Conservation (phyloP, 2,329 filamentous ascomycete genomes). For the Helicocarpus griseus region DNA sequence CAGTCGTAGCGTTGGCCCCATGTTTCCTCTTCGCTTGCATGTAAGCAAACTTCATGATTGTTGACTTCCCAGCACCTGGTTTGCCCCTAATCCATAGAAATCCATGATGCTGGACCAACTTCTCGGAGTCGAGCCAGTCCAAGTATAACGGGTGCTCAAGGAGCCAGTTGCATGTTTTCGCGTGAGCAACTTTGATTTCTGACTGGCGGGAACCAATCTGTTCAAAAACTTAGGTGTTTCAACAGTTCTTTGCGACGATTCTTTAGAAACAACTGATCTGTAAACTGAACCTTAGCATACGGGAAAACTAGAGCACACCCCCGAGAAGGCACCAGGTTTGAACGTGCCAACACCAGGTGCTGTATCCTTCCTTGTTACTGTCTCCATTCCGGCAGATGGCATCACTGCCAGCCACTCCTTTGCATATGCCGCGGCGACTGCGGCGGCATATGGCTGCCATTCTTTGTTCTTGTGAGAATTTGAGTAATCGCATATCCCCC, state of each 20-base stretch:
- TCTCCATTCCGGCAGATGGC: neutral
- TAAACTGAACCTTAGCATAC: too few relatives aligned
- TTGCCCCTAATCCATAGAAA: constrained; percentile 34
- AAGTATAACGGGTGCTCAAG: constrained; percentile 25
- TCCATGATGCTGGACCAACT: constrained; percentile 17
- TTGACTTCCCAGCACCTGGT: constrained; percentile 28
- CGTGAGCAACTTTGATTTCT: constrained; percentile 30
- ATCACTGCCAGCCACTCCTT: constrained; percentile 6
- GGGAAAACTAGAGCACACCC: too few relatives aligned
- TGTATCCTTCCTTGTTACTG: too few relatives aligned
- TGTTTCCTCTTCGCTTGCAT: constrained; percentile 4
- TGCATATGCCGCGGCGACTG: constrained; percentile 7
- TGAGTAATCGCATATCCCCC: constrained; percentile 12
- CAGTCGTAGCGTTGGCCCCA: too few relatives aligned
- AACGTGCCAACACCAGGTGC: too few relatives aligned
- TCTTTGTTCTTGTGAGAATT: constrained; percentile 16
- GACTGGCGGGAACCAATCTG: constrained; percentile 31
- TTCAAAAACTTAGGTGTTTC: too few relatives aligned
- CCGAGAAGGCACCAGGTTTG: too few relatives aligned
- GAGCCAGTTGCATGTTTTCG: constrained; percentile 36
- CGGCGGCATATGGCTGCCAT: constrained; percentile 21
- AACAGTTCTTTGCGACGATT: too few relatives aligned
- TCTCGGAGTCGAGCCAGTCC: constrained; percentile 27
- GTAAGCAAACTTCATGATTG: constrained; percentile 25
- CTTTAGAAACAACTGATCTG: too few relatives aligned